Base-by-base conservation (phyloP, 2,329 filamentous ascomycete species). In the Calycina marina region DNA sequence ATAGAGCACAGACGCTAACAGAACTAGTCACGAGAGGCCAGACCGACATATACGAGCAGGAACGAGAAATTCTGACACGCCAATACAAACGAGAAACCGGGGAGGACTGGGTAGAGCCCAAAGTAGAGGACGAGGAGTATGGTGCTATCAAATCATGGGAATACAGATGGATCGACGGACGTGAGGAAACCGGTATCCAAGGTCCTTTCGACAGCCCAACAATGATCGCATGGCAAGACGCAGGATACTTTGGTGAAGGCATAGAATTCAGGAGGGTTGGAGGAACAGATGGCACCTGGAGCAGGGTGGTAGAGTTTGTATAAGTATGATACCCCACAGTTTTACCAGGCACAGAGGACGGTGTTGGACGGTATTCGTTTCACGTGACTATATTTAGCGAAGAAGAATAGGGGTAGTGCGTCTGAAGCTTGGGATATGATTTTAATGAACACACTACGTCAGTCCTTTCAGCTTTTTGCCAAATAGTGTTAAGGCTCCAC, bases 221-320 rank as follows among this genome's bases (percentile, higher is more conserved):
- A 22, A 96, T 98, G 90, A 72, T 75, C 47, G 80, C 82, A 2
- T 98, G 90, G 90, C 74, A 79, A 44, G 74, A 82, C 40, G 84
- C 84, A 14, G 90, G 90, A 3, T 96, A 96, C 53, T 98, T 98
- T 56, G 79, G 76, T 9, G 78, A 90, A 41, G 83, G 82, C 0
- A 84, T 93, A 14, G 88, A 86, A 52, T 86, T 88, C 47, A 67
- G 74, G 41, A 62, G 57, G 38, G 67, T 59, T 5, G 71, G 67
- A 8, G 62, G 66, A 28, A n/a, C n/a, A n/a, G 65, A 67, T 14
- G 46, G 47, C 14, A 61, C 56, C 14, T 54, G 52, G 50, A 46
- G 43, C 30, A 37, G 51, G 22, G 40, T 49, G 13, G 48, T 51
- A 32, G 48, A 52, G 32, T 54, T 54, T 50, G 41, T 50, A 43